These are phyloP conservation scores for Entrophospora sp. DNA, from an alignment of 192 early-diverging fungal genomes.

Conservation along the genomic window DNA sequence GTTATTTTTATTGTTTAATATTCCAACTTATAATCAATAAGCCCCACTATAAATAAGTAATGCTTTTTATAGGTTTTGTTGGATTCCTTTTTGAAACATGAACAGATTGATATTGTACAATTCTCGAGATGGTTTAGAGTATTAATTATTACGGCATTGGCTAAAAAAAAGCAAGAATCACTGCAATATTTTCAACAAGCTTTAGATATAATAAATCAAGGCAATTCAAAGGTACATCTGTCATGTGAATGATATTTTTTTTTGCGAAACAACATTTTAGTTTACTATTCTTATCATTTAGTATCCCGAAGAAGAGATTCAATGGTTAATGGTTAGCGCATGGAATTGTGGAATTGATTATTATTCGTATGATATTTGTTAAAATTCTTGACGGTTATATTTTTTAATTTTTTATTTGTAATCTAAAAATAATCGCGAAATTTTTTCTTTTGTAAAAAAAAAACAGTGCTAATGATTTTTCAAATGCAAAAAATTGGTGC, in stretches of 20 bases:
- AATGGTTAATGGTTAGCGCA: constrained; percentile 22
- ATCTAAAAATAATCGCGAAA: background rate
- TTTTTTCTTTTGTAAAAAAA: background rate
- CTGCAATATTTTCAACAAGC: constrained; percentile 15
- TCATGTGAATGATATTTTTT: background rate
- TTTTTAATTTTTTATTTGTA: background rate
- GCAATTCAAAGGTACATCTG: constrained; percentile 9
- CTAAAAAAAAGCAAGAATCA: constrained; percentile 4
- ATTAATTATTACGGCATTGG: constrained; percentile 12
- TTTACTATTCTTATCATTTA: too few relatives aligned
- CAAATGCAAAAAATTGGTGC: constrained; percentile 19
- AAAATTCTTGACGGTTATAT: background rate
- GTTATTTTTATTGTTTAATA: too few relatives aligned
- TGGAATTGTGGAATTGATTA: constrained; percentile 26
- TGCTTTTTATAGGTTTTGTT: constrained; percentile 13
- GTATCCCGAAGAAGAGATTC: constrained; percentile 24
- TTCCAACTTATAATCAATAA: too few relatives aligned
- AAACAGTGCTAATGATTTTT: constrained; percentile 6
- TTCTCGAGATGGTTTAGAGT: constrained; percentile 23
- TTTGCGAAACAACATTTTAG: too few relatives aligned
- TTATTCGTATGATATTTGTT: constrained; percentile 16
- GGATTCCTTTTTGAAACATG: constrained; percentile 8
- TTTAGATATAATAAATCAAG: constrained; percentile 15
- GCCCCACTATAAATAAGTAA: too few relatives aligned
- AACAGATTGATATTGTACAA: constrained; percentile 11